A percentile compares a stretch with the other conserved stretches of the same genome.
phyloP scores from a whole-genome alignment of 768 basidiomycete genomes.

The Imleria badia region DNA sequence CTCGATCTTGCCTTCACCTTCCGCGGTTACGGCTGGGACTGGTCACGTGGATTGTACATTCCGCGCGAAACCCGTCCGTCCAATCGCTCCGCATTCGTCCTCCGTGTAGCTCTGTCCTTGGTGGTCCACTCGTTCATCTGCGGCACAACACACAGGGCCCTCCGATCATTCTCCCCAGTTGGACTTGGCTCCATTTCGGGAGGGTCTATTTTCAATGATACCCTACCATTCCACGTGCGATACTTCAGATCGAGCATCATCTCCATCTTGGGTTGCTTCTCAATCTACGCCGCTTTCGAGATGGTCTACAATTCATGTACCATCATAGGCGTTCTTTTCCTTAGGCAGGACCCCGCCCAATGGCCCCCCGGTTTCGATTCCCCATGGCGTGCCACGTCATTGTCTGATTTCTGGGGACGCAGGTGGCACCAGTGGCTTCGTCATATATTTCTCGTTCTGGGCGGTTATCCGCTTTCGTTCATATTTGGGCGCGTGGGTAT shows the following conservation, averaged over 20 bases:
- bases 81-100: background rate
- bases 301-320: background rate
- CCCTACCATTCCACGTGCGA: background rate
- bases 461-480: conserved; percentile 1
- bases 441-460: conserved; percentile 1
- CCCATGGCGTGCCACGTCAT: background rate
- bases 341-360: background rate
- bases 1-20: background rate
- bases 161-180: background rate
- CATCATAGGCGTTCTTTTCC: background rate
- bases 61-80: background rate
- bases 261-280: background rate
- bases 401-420: background rate
- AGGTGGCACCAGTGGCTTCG: conserved; percentile 6
- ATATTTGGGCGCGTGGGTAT: background rate
- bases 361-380: conserved; percentile 3
- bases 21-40: background rate
- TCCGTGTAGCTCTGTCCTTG: background rate
- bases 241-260: background rate
- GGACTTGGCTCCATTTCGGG: background rate
- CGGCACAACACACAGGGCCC: background rate
- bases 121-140: background rate
- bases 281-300: background rate
- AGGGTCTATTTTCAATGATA: background rate
- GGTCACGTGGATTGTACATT: background rate